Conservation (phyloP, 345 rosid species). For the Salix purpurea region DNA sequence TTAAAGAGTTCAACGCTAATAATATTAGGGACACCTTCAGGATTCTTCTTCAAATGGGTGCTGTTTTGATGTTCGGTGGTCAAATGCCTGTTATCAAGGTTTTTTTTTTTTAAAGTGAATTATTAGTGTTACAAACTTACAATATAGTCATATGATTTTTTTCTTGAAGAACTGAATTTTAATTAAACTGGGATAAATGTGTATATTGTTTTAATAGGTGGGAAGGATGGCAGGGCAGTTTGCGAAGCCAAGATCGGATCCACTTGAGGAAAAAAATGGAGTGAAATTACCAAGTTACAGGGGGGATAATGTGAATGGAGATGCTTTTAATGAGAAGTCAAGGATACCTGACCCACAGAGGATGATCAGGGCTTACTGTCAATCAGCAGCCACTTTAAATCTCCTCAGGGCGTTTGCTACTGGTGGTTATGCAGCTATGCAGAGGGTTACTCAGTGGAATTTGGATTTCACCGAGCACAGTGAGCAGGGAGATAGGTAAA, state of each 20-base stretch:
- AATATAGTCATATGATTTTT: not conserved
- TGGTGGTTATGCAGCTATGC: conserved; percentile 32
- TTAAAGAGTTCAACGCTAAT: conserved; percentile 27
- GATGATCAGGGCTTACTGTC: conserved; percentile 31
- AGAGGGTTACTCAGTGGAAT: conserved; percentile 33
- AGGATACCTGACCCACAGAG: conserved; percentile 27
- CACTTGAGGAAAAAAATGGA: conserved; percentile 24
- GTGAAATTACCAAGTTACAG: conserved; percentile 30
- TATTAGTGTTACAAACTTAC: not conserved
- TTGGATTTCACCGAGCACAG: conserved; percentile 27
- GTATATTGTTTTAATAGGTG: conserved; percentile 10
- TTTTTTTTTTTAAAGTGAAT: not conserved
- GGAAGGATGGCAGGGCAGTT: conserved; percentile 33
- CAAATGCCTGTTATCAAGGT: conserved; percentile 34
- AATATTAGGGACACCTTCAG: conserved; percentile 29
- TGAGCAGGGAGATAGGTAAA: conserved; percentile 30
- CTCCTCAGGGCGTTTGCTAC: conserved; percentile 30
- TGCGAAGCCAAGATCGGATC: conserved; percentile 29
- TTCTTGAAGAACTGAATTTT: not conserved
- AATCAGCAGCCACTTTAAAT: conserved; percentile 28
- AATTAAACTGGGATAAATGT: not conserved
- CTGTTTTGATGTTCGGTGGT: conserved; percentile 29
- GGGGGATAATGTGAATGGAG: conserved; percentile 27
- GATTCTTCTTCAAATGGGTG: conserved; percentile 28
- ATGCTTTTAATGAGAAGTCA: conserved; percentile 23